phyloP scores from a whole-genome alignment of 2,329 filamentous ascomycete genomes.

The Fusarium sp. region DNA sequence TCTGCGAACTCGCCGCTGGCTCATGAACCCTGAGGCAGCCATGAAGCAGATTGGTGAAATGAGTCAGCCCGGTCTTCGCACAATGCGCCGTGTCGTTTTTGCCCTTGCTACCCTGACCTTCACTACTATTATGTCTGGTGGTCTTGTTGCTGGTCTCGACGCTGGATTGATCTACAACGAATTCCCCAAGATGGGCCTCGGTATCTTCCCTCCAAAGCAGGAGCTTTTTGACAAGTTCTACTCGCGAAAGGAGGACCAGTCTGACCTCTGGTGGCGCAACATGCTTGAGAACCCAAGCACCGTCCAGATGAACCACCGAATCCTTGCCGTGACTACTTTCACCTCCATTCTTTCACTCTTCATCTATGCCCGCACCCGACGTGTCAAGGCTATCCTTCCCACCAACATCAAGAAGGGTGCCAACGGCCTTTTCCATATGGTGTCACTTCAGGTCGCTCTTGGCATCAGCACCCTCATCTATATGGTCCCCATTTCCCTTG shows the following conservation, averaged over 20 bases:
- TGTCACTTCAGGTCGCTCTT: conserved; percentile 82
- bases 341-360: conserved; percentile 82
- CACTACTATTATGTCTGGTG: conserved; percentile 91
- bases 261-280: conserved; percentile 96
- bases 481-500: conserved; percentile 88
- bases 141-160: conserved; percentile 92
- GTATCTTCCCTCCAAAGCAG: conserved; percentile 80
- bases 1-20: conserved; percentile 79
- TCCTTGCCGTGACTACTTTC: conserved; percentile 91
- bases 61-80: conserved; percentile 72
- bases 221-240: conserved; percentile 92
- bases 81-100: conserved; percentile 79
- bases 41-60: conserved; percentile 71
- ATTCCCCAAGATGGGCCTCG: conserved; percentile 93
- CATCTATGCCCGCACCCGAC: conserved; percentile 79
- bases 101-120: conserved; percentile 83
- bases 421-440: conserved; percentile 84
- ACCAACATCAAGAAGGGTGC: conserved; percentile 74
- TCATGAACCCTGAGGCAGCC: conserved; percentile 74
- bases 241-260: conserved; percentile 79
- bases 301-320: conserved; percentile 95
- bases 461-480: conserved; percentile 94
- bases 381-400: conserved; percentile 69
- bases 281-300: conserved; percentile 96
- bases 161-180: conserved; percentile 99